phyloP scores from a whole-genome alignment of 768 basidiomycete species.

The Cystofilobasidium ferigula region DNA sequence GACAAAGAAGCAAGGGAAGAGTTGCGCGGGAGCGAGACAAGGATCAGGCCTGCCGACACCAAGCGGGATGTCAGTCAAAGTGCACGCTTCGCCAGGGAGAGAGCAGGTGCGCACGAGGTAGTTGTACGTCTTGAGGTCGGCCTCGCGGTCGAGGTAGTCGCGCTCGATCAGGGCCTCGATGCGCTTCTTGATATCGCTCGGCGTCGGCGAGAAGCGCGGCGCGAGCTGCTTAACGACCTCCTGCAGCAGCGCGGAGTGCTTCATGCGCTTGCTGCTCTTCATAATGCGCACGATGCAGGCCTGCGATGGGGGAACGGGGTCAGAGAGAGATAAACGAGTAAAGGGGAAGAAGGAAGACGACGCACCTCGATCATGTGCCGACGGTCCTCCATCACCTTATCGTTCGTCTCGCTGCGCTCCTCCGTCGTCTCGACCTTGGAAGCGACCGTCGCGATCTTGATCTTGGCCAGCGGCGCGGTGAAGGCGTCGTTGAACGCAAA shows the following conservation, averaged over 20 bases:
- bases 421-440: constrained; percentile 74
- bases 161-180: constrained; percentile 92
- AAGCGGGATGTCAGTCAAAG: background rate
- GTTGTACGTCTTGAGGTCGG: constrained; percentile 77
- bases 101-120: constrained; percentile 45
- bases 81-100: background rate
- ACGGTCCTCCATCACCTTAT: constrained; percentile 82
- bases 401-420: constrained; percentile 80
- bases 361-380: constrained; percentile 77
- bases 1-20: too few species aligned
- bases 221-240: constrained; percentile 82
- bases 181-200: constrained; percentile 77
- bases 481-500: constrained; percentile 86
- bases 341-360: constrained; percentile 13
- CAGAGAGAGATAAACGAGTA: background rate
- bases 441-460: constrained; percentile 85
- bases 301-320: constrained; percentile 41
- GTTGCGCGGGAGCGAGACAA: background rate
- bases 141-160: constrained; percentile 85
- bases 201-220: constrained; percentile 73
- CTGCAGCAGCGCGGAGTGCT: constrained; percentile 74
- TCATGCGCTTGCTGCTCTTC: constrained; percentile 45
- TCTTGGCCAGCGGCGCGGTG: constrained; percentile 65
- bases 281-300: constrained; percentile 95
- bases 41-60: background rate